Conservation (phyloP, 441 rosid species). For the Sinapis alba region DNA sequence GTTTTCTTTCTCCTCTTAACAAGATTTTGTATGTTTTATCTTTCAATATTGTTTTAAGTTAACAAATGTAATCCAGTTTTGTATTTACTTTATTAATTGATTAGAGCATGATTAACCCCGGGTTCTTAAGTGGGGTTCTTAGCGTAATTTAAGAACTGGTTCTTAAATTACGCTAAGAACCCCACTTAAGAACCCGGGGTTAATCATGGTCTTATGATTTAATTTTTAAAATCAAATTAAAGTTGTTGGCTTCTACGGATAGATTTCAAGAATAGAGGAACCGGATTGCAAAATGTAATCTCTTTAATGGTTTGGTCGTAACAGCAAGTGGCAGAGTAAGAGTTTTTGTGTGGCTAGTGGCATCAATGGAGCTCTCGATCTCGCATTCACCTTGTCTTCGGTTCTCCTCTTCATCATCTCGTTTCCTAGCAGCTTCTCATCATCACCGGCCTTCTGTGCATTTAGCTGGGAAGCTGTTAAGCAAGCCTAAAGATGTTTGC, state of each 20-base stretch:
- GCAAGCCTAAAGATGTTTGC: constrained; percentile 36
- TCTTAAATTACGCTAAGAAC: no score
- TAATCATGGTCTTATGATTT: no score
- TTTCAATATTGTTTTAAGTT: constrained; percentile 7
- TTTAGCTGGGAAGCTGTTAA: constrained; percentile 37
- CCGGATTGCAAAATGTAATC: constrained; percentile 15
- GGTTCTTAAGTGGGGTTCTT: no score
- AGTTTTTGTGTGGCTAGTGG: constrained; percentile 41
- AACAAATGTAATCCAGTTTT: constrained; percentile 19
- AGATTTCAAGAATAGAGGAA: neutral
- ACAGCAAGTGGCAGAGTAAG: constrained; percentile 29
- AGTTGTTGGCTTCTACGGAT: neutral
- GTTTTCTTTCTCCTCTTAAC: neutral
- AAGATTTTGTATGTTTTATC: constrained; percentile 5
- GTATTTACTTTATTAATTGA: constrained; percentile 2
- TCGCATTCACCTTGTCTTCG: constrained; percentile 48
- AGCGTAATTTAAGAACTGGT: no score
- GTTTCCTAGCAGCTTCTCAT: constrained; percentile 31
- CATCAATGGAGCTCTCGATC: constrained; percentile 67
- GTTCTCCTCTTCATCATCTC: constrained; percentile 40
- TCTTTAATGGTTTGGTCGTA: neutral
- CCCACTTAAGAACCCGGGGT: no score
- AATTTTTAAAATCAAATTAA: neutral
- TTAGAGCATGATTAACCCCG: no score
- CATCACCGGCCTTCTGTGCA: constrained; percentile 38